Base-by-base conservation (phyloP, 768 basidiomycete species). In the Tephrocybe sp. region DNA sequence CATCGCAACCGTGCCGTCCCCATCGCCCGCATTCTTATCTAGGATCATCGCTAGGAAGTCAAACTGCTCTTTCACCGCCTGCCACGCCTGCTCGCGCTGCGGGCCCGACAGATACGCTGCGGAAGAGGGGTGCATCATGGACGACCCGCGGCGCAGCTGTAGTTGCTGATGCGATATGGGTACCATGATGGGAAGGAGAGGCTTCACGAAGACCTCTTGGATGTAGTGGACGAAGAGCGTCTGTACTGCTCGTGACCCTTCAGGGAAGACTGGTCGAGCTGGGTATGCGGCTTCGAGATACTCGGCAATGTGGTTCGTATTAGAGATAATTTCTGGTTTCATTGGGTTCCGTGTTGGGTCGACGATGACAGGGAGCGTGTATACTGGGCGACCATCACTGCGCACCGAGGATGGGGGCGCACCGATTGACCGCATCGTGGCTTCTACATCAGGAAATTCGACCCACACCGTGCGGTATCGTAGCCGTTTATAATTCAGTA, bases 401-500 rank as follows among this genome's bases (percentile, higher is more conserved):
- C 77, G 75, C 23, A 67, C 51, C 2, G 79, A 69, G 4, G 80
- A 79, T 1, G 85, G 84, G 1, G 77, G 81, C 0, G 86, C 86
- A 3, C 77, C 76, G 25, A 88, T 80, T 2, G 75, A 66, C 17
- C 76, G 77, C 25, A 89, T 61, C 1, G 80, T 83, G 6, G 68
- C 51, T 58, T 89, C 88, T 23, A 91, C 79, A 26, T 90, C 82
- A 17, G 83, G 75, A 51, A 87, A 80, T 28, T 89, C 83, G 17
- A 90, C 71, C 84, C 85, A 89, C 21, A 76, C 68, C 0, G 88
- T 91, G 36, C 76, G 77, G 62, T 90, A 86, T 0, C 75, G 79
- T 6, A 91, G 75, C 3, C 83, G 77, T 61, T 90, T 90, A 62
- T 79, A 89, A 62, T 90, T 90, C n/a, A 90, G 71, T 38, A 88